Percentiles rank a stretch among this genome's conserved stretches.
phyloP scores from a whole-genome alignment of 2,329 filamentous ascomycete genomes.

The Periconia sp. region DNA sequence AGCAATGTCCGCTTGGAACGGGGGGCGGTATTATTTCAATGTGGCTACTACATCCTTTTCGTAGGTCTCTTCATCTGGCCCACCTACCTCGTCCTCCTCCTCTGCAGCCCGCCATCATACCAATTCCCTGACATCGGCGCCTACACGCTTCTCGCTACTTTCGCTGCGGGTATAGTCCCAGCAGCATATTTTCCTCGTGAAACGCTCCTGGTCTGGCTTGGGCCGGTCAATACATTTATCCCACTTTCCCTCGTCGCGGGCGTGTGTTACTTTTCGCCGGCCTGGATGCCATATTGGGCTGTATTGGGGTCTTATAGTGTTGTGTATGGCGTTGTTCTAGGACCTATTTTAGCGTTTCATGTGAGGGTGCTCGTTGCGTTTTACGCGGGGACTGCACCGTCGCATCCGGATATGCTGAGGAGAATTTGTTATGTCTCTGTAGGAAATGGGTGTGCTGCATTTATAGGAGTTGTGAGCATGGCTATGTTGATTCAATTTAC shows the following conservation, averaged over 20 bases:
- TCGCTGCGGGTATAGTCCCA: constrained; percentile 1
- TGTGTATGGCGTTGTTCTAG: constrained; percentile 14
- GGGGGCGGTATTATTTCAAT: constrained; percentile 8
- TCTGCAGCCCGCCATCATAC: constrained; percentile 6
- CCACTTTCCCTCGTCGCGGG: constrained; percentile 4
- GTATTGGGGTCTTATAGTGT: neutral
- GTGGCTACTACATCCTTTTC: constrained; percentile 12
- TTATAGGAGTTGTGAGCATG: neutral
- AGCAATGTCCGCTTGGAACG: neutral
- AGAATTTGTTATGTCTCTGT: neutral
- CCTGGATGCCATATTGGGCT: constrained; percentile 6
- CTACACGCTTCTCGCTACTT: constrained; percentile 8
- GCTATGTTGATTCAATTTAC: constrained; percentile 2
- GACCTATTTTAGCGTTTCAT: constrained; percentile 10
- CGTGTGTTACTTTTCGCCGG: constrained; percentile 1
- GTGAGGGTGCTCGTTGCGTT: constrained; percentile 8
- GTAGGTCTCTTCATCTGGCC: constrained; percentile 18
- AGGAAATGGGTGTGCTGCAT: constrained; percentile 1
- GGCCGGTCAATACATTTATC: constrained; percentile 14
- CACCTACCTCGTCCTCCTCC: constrained; percentile 14
- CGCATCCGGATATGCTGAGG: neutral
- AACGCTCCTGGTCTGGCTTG: constrained; percentile 1
- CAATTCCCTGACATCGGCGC: constrained; percentile 6
- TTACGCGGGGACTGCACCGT: neutral
- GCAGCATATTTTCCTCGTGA: neutral